phyloP scores from a whole-genome alignment of 2,329 filamentous ascomycete species.

The Remersonia thermophila region DNA sequence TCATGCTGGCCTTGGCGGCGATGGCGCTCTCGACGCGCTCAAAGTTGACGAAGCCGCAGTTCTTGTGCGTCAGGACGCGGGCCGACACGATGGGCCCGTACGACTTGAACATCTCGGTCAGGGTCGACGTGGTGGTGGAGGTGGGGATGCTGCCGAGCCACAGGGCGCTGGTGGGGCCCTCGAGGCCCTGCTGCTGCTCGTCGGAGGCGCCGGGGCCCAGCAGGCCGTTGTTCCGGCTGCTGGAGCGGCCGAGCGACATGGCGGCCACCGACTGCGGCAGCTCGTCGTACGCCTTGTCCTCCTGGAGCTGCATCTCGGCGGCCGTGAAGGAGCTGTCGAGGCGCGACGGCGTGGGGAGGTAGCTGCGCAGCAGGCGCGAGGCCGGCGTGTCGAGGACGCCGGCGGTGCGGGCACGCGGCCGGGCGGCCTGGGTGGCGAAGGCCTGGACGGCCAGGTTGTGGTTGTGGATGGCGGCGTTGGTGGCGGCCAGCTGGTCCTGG shows the following conservation, averaged over 20 bases:
- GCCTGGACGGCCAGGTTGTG: conserved; percentile 91
- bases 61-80: conserved; percentile 92
- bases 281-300: conserved; percentile 68
- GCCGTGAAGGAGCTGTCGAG: conserved; percentile 66
- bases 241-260: conserved; percentile 58
- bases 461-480: conserved; percentile 63
- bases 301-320: conserved; percentile 60
- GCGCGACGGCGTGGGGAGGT: conserved; percentile 60
- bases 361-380: conserved; percentile 54
- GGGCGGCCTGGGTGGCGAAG: conserved; percentile 72
- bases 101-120: conserved; percentile 90
- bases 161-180: conserved; percentile 81
- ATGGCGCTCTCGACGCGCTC: conserved; percentile 84
- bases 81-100: conserved; percentile 86
- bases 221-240: conserved; percentile 52
- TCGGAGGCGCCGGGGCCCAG: conserved; percentile 36
- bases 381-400: conserved; percentile 75
- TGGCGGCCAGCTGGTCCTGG: conserved; percentile 51
- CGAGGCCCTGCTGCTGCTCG: conserved; percentile 72
- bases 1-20: conserved; percentile 74
- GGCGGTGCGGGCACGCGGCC: conserved; percentile 81
- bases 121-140: conserved; percentile 87
- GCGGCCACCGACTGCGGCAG: conserved; percentile 72
- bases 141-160: conserved; percentile 98
- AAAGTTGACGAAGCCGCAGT: conserved; percentile 97